Base-by-base conservation (phyloP, 1,284 basidiomycete genomes). In the Porodaedalea pini region DNA sequence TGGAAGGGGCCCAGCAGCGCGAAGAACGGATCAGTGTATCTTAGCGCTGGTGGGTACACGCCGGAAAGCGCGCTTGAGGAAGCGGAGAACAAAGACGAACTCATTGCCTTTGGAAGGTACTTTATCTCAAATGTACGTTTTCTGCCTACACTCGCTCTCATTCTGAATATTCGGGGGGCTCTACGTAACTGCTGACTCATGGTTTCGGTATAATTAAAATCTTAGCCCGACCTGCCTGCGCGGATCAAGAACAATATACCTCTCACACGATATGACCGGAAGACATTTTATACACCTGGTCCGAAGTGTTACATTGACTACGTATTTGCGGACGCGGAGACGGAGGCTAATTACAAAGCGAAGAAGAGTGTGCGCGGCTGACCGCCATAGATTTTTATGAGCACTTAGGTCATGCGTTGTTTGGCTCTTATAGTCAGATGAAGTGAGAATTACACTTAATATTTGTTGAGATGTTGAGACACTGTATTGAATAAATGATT, bases 121-220 rank as follows among this genome's bases (percentile, higher is more conserved):
- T 84, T 78, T 62, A 78, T 82, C 59, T 67, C 75, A 3, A 78
- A 78, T 58, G 75, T 79, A 62, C 61, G 73, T 63, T 7, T 4
- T 2, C 1, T 44, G n/a, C n/a, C n/a, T n/a, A n/a, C n/a, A n/a
- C n/a, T 21, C 19, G 2, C 6, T 23, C 13, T 4, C 13, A 2
- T 2, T 10, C 13, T 23, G 5, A 23, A 8, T 2, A 44, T 6
- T 1, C 2, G 4, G 6, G 6, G 6, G 21, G 41, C 25, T 21
- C 6, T 17, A 44, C 21, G 50, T 44, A 8, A n/a, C n/a, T n/a
- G n/a, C n/a, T n/a, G n/a, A n/a, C n/a, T n/a, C n/a, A n/a, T n/a
- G n/a, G n/a, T n/a, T n/a, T n/a, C n/a, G n/a, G n/a, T n/a, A n/a
- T n/a, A n/a, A n/a, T 25, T 6, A 23, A 15, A 2, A 15, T 11